These are phyloP conservation scores for Cercospora beticola DNA, from an alignment of 2,329 filamentous ascomycete species.

Conservation along the genomic window DNA sequence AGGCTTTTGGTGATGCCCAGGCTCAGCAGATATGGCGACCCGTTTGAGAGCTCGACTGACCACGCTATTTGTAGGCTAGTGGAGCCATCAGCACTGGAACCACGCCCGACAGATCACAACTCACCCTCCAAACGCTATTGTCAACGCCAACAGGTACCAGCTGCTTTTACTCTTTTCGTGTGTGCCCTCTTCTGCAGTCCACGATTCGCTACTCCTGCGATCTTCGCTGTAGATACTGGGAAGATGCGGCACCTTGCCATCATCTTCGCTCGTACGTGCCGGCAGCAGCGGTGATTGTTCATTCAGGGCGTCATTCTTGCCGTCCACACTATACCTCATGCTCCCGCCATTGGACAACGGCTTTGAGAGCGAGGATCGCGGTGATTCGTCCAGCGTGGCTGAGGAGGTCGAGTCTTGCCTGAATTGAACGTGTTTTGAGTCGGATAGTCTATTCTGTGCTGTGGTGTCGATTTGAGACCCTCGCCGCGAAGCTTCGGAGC, in stretches of 20 bases:
- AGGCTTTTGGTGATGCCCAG: slow-evolving; percentile 55
- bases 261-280: slow-evolving; percentile 26
- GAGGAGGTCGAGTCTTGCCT: slow-evolving; percentile 21
- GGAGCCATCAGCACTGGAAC: slow-evolving; percentile 7
- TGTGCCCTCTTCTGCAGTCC: slow-evolving; percentile 43
- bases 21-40: slow-evolving; percentile 63
- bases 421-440: slow-evolving; percentile 26
- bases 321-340: slow-evolving; percentile 13
- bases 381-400: slow-evolving; percentile 11
- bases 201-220: slow-evolving; percentile 50
- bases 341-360: slow-evolving; percentile 4
- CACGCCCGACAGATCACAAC: neutral
- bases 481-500: slow-evolving; percentile 19
- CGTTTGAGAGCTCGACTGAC: slow-evolving; percentile 92
- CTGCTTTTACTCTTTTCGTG: slow-evolving; percentile 64
- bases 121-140: slow-evolving; percentile 75
- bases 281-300: slow-evolving; percentile 37
- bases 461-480: slow-evolving; percentile 13
- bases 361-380: slow-evolving; percentile 7
- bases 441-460: slow-evolving; percentile 7
- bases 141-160: slow-evolving; percentile 83
- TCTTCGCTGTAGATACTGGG: slow-evolving; percentile 27
- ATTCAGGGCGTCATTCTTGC: slow-evolving; percentile 26
- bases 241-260: slow-evolving; percentile 21
- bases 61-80: slow-evolving; percentile 82